phyloP scores from a whole-genome alignment of 2,329 filamentous ascomycete genomes.

The Colletotrichum sp. region DNA sequence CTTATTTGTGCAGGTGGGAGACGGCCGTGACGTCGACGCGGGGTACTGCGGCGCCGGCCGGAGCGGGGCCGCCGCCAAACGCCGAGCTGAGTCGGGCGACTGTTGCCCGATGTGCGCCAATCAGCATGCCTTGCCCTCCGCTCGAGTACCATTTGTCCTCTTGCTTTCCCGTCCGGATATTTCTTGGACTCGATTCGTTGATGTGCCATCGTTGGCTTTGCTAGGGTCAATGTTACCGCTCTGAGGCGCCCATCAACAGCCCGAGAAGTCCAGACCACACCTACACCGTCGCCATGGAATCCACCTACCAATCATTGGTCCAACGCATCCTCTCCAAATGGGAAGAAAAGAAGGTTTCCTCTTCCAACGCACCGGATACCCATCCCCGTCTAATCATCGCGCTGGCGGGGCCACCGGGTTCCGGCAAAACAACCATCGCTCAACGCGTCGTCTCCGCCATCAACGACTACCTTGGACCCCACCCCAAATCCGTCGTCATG shows the following conservation, averaged over 20 bases:
- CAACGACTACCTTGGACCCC: not conserved
- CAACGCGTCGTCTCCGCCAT: slow-evolving; percentile 23
- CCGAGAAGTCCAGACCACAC: too few relatives aligned
- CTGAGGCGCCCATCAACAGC: not conserved
- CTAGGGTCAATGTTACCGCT: not conserved
- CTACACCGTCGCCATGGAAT: slow-evolving; percentile 23
- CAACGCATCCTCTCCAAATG: slow-evolving; percentile 25
- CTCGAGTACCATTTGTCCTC: too few relatives aligned
- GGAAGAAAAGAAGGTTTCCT: slow-evolving; percentile 15
- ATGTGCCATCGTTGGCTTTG: not conserved
- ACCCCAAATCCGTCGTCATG: slow-evolving; percentile 1
- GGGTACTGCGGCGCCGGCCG: slow-evolving; percentile 7
- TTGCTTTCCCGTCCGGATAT: not conserved
- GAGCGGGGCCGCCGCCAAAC: slow-evolving; percentile 8
- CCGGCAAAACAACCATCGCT: slow-evolving; percentile 32
- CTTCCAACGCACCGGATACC: not conserved
- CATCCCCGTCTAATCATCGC: slow-evolving; percentile 29
- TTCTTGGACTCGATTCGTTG: not conserved
- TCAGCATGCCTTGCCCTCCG: not conserved
- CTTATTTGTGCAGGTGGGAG: not conserved
- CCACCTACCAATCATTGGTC: slow-evolving; percentile 26
- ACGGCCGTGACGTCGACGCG: slow-evolving; percentile 7
- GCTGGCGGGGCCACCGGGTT: slow-evolving; percentile 36
- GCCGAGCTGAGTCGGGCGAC: slow-evolving; percentile 3
- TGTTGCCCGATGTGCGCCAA: not conserved